Conservation (phyloP, 1,139 yeast species). For the Yamadazyma membranifaciens region DNA sequence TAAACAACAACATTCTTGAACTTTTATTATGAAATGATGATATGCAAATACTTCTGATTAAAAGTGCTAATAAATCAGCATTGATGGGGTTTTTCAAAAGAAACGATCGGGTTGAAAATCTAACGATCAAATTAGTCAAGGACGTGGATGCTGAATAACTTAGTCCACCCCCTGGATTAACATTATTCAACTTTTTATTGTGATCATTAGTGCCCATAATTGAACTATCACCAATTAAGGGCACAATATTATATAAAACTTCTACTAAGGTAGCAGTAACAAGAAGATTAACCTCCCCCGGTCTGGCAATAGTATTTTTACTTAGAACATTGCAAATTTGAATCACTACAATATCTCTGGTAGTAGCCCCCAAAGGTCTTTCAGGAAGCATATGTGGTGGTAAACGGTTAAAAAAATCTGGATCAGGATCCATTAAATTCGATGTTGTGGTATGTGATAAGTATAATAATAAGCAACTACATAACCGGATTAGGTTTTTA, state of each 20-base stretch:
- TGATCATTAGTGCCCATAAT: constrained; percentile 22
- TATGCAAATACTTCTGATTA: constrained; percentile 54
- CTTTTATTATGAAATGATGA: constrained; percentile 47
- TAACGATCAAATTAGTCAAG: constrained; percentile 52
- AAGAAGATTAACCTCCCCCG: constrained; percentile 10
- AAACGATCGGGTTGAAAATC: constrained; percentile 42
- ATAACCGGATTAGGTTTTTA: constrained; percentile 53
- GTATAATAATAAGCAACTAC: constrained; percentile 59
- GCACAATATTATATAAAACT: constrained; percentile 58
- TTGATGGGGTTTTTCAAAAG: constrained; percentile 46
- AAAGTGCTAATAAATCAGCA: constrained; percentile 57
- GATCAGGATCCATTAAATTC: constrained; percentile 35
- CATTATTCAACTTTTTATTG: constrained; percentile 27
- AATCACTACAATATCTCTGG: constrained; percentile 61
- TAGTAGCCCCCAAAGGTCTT: constrained; percentile 25
- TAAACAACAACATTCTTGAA: constrained; percentile 54
- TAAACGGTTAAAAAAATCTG: constrained; percentile 39
- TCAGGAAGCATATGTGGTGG: constrained; percentile 27
- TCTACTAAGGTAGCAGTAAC: constrained; percentile 52
- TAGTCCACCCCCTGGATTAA: constrained; percentile 44
- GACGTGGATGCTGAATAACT: constrained; percentile 61
- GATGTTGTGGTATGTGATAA: constrained; percentile 54
- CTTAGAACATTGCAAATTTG: constrained; percentile 41
- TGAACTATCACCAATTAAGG: constrained; percentile 25
- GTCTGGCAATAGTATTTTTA: constrained; percentile 10